Conservation (phyloP, 1,284 basidiomycete genomes). For the Coriolopsis trogii region DNA sequence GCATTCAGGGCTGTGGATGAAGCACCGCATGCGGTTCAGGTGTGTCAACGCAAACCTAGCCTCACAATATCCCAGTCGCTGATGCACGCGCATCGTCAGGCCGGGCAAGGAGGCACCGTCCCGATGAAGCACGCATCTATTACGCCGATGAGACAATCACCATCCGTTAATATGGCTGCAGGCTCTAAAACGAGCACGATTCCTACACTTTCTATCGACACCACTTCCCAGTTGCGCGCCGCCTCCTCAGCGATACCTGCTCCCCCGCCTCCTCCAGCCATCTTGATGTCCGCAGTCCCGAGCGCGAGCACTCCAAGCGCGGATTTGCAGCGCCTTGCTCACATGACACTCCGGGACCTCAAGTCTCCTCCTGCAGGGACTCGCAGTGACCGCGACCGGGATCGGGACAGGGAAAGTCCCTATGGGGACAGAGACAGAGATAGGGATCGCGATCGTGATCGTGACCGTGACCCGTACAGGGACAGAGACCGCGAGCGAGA, state of each 20-base stretch:
- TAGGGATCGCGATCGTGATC: neutral
- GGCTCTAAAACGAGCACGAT: too few relatives aligned
- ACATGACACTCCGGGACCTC: neutral
- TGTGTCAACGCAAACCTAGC: too few relatives aligned
- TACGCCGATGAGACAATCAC: too few relatives aligned
- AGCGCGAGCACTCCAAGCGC: neutral
- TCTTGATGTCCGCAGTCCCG: neutral
- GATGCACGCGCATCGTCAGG: too few relatives aligned
- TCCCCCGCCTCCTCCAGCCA: neutral
- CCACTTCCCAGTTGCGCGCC: neutral
- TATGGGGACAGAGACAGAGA: neutral
- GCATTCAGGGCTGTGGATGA: conserved; percentile 2
- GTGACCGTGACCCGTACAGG: too few relatives aligned
- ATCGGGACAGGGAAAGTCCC: conserved; percentile 1
- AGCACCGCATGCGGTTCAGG: neutral
- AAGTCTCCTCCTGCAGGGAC: neutral
- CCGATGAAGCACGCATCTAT: too few relatives aligned
- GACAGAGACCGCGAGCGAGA: neutral
- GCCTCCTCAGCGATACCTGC: neutral
- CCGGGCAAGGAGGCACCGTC: too few relatives aligned
- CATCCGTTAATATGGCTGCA: too few relatives aligned
- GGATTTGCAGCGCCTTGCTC: neutral
- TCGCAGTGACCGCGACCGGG: neutral
- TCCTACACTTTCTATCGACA: too few relatives aligned
- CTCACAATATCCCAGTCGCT: too few relatives aligned